These are phyloP conservation scores for Huntiella bhutanensis DNA, from an alignment of 2,329 filamentous ascomycete genomes.

Conservation along the genomic window DNA sequence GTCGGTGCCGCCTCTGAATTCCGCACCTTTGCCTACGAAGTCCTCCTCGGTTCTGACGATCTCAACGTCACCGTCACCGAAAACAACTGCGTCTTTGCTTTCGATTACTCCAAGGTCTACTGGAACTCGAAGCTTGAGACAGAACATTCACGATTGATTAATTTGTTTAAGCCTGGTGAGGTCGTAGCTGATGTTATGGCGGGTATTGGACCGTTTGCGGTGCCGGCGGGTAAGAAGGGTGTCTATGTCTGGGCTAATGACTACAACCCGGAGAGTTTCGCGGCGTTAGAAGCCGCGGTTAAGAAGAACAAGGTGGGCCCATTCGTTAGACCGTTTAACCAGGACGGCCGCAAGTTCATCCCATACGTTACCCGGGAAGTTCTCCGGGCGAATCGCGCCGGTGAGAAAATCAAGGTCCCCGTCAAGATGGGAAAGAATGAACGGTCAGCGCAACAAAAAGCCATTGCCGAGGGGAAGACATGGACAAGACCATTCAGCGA, in stretches of 20 bases:
- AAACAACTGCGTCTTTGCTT: slow-evolving; percentile 68
- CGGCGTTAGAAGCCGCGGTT: slow-evolving; percentile 50
- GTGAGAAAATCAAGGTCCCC: slow-evolving; percentile 35
- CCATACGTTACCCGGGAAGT: slow-evolving; percentile 44
- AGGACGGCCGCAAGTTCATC: slow-evolving; percentile 71
- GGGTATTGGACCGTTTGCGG: slow-evolving; percentile 84
- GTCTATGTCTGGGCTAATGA: slow-evolving; percentile 96
- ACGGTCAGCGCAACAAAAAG: slow-evolving; percentile 14
- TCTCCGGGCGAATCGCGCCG: slow-evolving; percentile 28
- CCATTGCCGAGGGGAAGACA: slow-evolving; percentile 16
- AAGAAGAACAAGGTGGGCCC: slow-evolving; percentile 54
- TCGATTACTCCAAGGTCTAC: slow-evolving; percentile 93
- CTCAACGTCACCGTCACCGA: slow-evolving; percentile 70
- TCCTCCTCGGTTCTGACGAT: slow-evolving; percentile 65
- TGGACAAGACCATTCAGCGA: slow-evolving; percentile 16
- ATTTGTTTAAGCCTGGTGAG: slow-evolving; percentile 62
- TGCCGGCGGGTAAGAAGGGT: slow-evolving; percentile 73
- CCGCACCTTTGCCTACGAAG: slow-evolving; percentile 82
- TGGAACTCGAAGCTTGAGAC: slow-evolving; percentile 88
- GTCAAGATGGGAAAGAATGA: slow-evolving; percentile 21
- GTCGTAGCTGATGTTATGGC: slow-evolving; percentile 95
- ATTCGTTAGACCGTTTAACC: slow-evolving; percentile 63
- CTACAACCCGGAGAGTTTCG: slow-evolving; percentile 77
- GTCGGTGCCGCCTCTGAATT: slow-evolving; percentile 75
- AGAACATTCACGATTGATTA: slow-evolving; percentile 67